Evolutionary conservation across 2,329 filamentous ascomycete genomes (phyloP), one percentile per base, ranked within the genome.

Genomic region (Colletotrichum musae): DNA sequence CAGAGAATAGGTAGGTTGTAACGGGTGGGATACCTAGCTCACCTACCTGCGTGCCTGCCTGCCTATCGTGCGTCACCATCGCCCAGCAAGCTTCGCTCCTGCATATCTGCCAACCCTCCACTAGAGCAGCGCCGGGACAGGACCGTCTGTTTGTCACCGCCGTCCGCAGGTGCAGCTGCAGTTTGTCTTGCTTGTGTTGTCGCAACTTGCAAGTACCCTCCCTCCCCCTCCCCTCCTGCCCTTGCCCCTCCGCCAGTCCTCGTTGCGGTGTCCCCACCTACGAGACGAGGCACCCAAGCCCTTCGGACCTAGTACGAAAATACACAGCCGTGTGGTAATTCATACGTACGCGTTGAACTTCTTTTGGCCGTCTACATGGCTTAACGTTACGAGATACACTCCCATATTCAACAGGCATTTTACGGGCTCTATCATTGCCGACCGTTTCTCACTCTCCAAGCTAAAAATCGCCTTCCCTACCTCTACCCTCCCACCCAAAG

Each of bases 121-220:
- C 18, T 54, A 45, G 13, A n/a, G 26, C 48, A 52, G 21, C 32
- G 18, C 18, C 10, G 32, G 32, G 32, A 36, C 32, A 36, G 32
- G 32, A 48, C 45, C 32, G 16, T 61, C 18, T 48, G 57, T 53
- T 66, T 54, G 57, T 32, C 63, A 50, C 56, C 58, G 24, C 16
- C 21, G 15, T 5, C 28, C 18, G 47, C 28, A 28, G 58, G 36
- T 28, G 53, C 47, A 10, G 64, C 59, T 68, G 64, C 61, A 65
- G 50, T 45, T 65, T 69, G 61, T 58, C 52, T 36, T 45, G 62
- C 26, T 65, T 69, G 61, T 58, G 45, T 36, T 45, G 62, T 36
- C 48, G 41, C 61, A 18, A 18, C 18, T 18, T 18, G 18, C 18
- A 61, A 39, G n/a, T 43, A 39, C 61, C 26, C 24, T n/a, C 61